Percentiles rank a stretch among this genome's conserved stretches.
Conservation (phyloP, 2,329 filamentous ascomycete species). For the Emmonsiellopsis sp. region DNA sequence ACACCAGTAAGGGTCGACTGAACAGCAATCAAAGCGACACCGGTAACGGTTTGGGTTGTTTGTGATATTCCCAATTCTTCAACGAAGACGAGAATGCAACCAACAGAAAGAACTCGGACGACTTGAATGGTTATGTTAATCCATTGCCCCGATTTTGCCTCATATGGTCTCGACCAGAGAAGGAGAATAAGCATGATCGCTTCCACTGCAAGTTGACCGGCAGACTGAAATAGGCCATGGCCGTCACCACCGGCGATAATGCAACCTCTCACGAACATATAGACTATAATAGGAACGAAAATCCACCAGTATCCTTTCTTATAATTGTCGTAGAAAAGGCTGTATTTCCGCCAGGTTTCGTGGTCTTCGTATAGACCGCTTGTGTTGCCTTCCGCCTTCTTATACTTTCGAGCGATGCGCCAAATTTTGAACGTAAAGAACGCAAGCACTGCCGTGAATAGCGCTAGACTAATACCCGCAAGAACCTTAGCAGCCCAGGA, state of each 20-base stretch:
- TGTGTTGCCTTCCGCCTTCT: slow-evolving; percentile 63
- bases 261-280: slow-evolving; percentile 82
- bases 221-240: slow-evolving; percentile 71
- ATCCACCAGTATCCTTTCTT: slow-evolving; percentile 95
- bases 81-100: slow-evolving; percentile 86
- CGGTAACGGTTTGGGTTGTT: slow-evolving; percentile 88
- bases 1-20: slow-evolving; percentile 75
- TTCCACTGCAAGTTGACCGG: slow-evolving; percentile 74
- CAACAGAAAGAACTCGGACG: slow-evolving; percentile 78
- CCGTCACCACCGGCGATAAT: slow-evolving; percentile 79
- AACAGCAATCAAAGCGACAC: slow-evolving; percentile 85
- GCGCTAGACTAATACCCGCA: slow-evolving; percentile 66
- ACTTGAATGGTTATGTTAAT: slow-evolving; percentile 90
- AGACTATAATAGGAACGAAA: slow-evolving; percentile 79
- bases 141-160: slow-evolving; percentile 76
- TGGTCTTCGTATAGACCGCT: slow-evolving; percentile 76
- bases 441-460: slow-evolving; percentile 71
- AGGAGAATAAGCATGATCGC: slow-evolving; percentile 67
- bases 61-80: slow-evolving; percentile 82
- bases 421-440: slow-evolving; percentile 84
- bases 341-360: slow-evolving; percentile 88
- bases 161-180: slow-evolving; percentile 76
- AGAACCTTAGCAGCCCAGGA: slow-evolving; percentile 86
- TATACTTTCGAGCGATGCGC: slow-evolving; percentile 62
- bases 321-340: slow-evolving; percentile 93